Evolutionary conservation across 2,329 filamentous ascomycete genomes (phyloP).

Genomic region (Spiromastix sp.): DNA sequence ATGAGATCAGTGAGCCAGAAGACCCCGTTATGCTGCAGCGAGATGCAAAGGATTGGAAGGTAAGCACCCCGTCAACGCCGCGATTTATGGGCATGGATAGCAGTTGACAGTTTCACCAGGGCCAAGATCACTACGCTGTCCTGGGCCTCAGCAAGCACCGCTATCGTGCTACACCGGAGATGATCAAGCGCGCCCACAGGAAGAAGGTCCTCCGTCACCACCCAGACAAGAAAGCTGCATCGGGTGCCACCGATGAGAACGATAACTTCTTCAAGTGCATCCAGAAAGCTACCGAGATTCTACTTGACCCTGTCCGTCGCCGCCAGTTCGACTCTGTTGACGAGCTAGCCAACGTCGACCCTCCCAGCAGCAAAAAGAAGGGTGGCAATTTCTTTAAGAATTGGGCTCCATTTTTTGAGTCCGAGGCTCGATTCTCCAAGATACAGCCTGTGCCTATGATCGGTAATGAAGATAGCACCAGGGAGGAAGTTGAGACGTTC

Average conservation of each 20-base stretch:
- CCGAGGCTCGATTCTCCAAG: conserved; percentile 89
- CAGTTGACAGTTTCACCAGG: conserved; percentile 37
- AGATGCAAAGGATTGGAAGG: conserved; percentile 99
- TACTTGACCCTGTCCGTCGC: conserved; percentile 83
- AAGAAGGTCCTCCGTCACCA: conserved; percentile 99
- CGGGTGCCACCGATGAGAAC: conserved; percentile 69
- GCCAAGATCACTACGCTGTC: conserved; percentile 96
- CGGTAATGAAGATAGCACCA: conserved; percentile 71
- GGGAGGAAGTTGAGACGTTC: conserved; percentile 86
- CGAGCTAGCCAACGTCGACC: conserved; percentile 82
- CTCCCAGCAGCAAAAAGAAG: conserved; percentile 72
- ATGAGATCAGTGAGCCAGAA: conserved; percentile 87
- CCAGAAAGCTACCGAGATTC: conserved; percentile 91
- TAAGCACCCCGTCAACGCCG: conserved; percentile 29
- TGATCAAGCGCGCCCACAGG: conserved; percentile 97
- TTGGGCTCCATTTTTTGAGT: conserved; percentile 82
- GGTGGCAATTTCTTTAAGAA: conserved; percentile 93
- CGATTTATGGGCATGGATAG: neutral
- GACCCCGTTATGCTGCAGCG: conserved; percentile 84
- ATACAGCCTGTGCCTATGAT: conserved; percentile 77
- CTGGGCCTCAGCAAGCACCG: conserved; percentile 88
- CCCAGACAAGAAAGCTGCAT: conserved; percentile 95
- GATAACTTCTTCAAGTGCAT: conserved; percentile 99
- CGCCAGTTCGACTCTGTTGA: conserved; percentile 96
- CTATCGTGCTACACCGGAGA: conserved; percentile 85